Evolutionary conservation across 352 stramenopile species (phyloP), one percentile per base, ranked within the genome.

Genomic region (Pythium oligandrum): DNA sequence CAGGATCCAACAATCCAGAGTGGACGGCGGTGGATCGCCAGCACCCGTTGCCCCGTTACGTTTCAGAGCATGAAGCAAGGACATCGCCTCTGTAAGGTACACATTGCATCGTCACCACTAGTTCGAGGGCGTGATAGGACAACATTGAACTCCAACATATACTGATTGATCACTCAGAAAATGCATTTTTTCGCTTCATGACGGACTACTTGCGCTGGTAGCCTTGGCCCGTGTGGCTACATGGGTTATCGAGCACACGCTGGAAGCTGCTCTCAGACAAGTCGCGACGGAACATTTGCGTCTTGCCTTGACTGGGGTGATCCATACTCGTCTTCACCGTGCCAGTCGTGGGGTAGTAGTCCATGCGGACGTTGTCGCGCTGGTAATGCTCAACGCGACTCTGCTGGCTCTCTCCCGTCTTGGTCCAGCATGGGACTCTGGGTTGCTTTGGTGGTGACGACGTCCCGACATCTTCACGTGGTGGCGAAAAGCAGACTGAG

Each of bases 311-410:
- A 31, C 46, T 40, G 37, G 58, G 58, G 39, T 65, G 51, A 43
- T 61, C 58, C 58, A 65, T 57, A 34, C 48, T 36, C 10, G 58
- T 65, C 58, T 60, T 65, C 47, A 65, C 48, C 5, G 51, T 65
- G 46, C 57, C 57, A 34, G 58, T 65, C 40, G 51, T 65, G 47
- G 52, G 58, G 58, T 65, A 65, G 40, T 65, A 65, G 48, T 65
- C 58, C 58, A 65, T 65, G 37, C 44, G 40, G 37, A 61, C 58
- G 43, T 65, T 65, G 51, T 60, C 58, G 51, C 58, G 47, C 48
- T 59, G 48, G 52, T 65, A 65, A 40, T 65, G 50, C 52, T 65
- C 51, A 10, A 65, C 47, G 52, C 42, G 58, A 49, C 58, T 65
- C 58, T 59, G 51, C 3, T 42, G 46, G 43, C 60, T 65, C 47